A percentile compares a stretch with the other conserved stretches of the same genome.
These are phyloP conservation scores for Saccharomyces pastorianus DNA, from an alignment of 1,139 yeast genomes.

Conservation along the genomic window DNA sequence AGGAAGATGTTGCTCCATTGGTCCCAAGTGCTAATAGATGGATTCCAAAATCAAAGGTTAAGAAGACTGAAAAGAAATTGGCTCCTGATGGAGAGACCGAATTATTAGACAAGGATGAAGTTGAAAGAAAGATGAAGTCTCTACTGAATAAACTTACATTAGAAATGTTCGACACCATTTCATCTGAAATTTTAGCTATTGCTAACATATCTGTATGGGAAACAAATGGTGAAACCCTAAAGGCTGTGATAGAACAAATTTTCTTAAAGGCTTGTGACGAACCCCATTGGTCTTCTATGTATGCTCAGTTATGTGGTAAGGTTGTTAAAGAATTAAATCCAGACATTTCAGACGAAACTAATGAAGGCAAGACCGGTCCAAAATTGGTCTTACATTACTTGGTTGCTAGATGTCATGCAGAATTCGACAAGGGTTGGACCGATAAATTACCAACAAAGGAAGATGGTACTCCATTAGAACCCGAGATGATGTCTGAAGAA, in stretches of 20 bases:
- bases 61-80: constrained; percentile 47
- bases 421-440: constrained; percentile 93
- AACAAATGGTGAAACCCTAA: constrained; percentile 65
- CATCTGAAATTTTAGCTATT: constrained; percentile 66
- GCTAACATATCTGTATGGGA: constrained; percentile 87
- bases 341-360: constrained; percentile 56
- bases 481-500: constrained; percentile 94
- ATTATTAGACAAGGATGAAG: constrained; percentile 60
- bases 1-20: constrained; percentile 30
- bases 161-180: constrained; percentile 79
- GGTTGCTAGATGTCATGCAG: constrained; percentile 82
- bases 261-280: constrained; percentile 97
- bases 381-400: constrained; percentile 73
- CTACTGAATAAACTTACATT: constrained; percentile 86
- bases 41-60: constrained; percentile 73
- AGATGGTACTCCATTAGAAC: constrained; percentile 71
- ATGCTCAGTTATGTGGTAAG: constrained; percentile 90
- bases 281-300: constrained; percentile 96
- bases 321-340: constrained; percentile 61
- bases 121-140: constrained; percentile 80
- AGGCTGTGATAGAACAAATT: constrained; percentile 72
- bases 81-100: constrained; percentile 70
- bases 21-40: constrained; percentile 67
- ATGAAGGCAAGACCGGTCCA: constrained; percentile 46
- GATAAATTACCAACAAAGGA: constrained; percentile 75